Percentiles rank a stretch among this genome's conserved stretches.
Evolutionary conservation across 495 filamentous ascomycete species (phyloP).

Genomic region (Lepidopterella palustris): DNA sequence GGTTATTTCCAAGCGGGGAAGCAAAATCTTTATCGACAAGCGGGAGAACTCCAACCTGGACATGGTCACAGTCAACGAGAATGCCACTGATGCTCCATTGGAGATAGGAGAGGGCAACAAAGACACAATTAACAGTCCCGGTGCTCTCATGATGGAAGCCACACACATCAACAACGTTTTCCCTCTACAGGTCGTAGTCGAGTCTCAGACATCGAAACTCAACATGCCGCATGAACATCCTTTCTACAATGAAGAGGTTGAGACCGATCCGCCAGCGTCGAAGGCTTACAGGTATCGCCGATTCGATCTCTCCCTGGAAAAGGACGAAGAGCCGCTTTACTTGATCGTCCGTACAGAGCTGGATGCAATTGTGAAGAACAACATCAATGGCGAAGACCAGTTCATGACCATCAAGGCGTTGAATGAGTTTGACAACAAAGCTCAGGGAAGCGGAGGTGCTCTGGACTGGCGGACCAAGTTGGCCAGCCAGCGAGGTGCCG

Average conservation of each 20-base stretch:
- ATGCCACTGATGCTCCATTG: slow-evolving; percentile 90
- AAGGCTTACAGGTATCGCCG: slow-evolving; percentile 98
- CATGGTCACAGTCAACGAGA: slow-evolving; percentile 97
- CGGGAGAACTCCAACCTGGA: slow-evolving; percentile 88
- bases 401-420: slow-evolving; percentile 89
- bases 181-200: slow-evolving; percentile 82
- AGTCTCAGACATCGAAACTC: slow-evolving; percentile 68
- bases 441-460: slow-evolving; percentile 86
- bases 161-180: slow-evolving; percentile 99
- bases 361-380: slow-evolving; percentile 91
- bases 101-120: slow-evolving; percentile 89
- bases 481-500: slow-evolving; percentile 84
- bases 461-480: slow-evolving; percentile 96
- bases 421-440: slow-evolving; percentile 98
- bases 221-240: slow-evolving; percentile 85
- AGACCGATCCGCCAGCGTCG: slow-evolving; percentile 84
- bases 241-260: slow-evolving; percentile 91
- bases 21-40: slow-evolving; percentile 98
- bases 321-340: slow-evolving; percentile 83
- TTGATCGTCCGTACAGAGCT: slow-evolving; percentile 93
- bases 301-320: slow-evolving; percentile 89
- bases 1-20: slow-evolving; percentile 78
- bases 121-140: slow-evolving; percentile 86
- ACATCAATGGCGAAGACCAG: slow-evolving; percentile 79
- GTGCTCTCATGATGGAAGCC: slow-evolving; percentile 86